Evolutionary conservation across 768 basidiomycete species (phyloP), one percentile per base, ranked within the genome.

Genomic region (Kwoniella mangroviensis): DNA sequence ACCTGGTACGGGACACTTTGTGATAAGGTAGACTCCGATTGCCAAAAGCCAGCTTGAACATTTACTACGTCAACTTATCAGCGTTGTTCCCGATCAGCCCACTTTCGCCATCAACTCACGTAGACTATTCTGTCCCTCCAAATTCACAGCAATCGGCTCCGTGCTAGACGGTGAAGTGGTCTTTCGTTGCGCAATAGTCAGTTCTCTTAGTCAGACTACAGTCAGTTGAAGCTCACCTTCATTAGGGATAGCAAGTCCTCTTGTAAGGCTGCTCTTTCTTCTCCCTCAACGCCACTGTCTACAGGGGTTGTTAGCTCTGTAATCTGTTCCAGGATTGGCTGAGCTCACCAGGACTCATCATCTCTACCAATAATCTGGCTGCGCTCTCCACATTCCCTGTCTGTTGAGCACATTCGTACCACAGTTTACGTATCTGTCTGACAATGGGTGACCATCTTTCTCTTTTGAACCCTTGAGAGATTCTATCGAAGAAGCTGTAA

Each of bases 401-500:
- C 75, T 88, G 88, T 80, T 90, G 90, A 0, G 92, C 91, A 80
- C 92, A 95, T 2, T 89, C 86, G 83, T 92, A 92, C 92, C 92
- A 94, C 43, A 89, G 89, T 45, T 86, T 85, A 54, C 95, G 85
- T 12, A 97, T 87, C 9, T 92, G 89, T 58, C 86, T 86, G 17
- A 96, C 86, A 84, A 97, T 87, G 0, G 87, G 79, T 10, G 85
- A 85, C 94, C 94, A 98, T 60, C 87, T 86, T 81, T 98, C 94
- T 61, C 88, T 86, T n/a, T 91, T 88, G 79, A 97, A 98, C 0
- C 90, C 91, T 80, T 89, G 91, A 1, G 91, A 90, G 69, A 98
- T 96, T 15, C 94, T 89, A 79, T 96, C 95, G 81, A 94, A 93
- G 84, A 96, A 98, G 57, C 92, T 95, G 40, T 19, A 19, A 12